phyloP scores from a whole-genome alignment of 345 rosid species.

The Angophora floribunda region DNA sequence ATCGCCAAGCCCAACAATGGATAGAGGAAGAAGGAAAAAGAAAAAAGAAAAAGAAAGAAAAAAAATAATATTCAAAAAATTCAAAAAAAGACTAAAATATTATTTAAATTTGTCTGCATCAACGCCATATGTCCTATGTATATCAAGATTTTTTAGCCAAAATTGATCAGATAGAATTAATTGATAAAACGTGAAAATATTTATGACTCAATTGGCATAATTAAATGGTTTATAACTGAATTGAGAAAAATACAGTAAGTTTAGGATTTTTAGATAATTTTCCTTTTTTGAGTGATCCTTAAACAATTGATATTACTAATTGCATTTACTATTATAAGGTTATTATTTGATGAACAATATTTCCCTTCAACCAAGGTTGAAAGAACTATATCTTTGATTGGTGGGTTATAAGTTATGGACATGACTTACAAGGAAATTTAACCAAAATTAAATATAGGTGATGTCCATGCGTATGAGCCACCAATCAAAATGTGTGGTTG shows the following conservation, averaged over 20 bases:
- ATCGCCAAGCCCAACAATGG: accelerated
- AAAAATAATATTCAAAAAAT: no score
- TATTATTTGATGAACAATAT: neutral
- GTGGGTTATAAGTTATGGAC: neutral
- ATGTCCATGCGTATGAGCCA: neutral
- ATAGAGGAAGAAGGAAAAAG: neutral
- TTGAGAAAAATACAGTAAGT: accelerated
- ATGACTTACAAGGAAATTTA: neutral
- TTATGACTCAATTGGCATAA: no score
- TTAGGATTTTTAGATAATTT: no score
- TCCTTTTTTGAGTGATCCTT: neutral
- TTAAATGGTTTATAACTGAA: neutral
- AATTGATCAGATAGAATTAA: no score
- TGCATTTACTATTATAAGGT: neutral
- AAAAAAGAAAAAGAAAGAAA: accelerated
- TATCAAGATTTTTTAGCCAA: accelerated
- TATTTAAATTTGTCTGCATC: neutral
- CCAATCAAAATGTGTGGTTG: neutral
- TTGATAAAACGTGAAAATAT: no score
- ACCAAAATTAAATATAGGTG: neutral
- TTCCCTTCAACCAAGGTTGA: neutral
- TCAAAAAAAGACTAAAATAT: no score
- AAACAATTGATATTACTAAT: neutral
- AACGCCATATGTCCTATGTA: accelerated
- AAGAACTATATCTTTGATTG: neutral